These are phyloP conservation scores for Naganishia albida DNA, from an alignment of 1,284 basidiomycete genomes.

Conservation along the genomic window DNA sequence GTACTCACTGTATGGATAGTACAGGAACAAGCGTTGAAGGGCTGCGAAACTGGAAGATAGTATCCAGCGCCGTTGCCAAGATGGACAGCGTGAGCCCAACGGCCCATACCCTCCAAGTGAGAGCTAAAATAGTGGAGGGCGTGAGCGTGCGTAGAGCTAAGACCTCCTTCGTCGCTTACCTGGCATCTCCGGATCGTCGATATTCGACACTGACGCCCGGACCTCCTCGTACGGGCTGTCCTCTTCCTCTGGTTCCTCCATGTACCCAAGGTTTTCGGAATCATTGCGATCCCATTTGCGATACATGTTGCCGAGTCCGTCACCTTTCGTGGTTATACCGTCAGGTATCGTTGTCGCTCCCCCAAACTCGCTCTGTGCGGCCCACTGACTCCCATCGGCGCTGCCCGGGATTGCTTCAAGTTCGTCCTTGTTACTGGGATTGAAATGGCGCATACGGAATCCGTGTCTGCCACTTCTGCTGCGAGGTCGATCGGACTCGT, in stretches of 20 bases:
- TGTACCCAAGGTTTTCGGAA: constrained; percentile 4
- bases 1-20: constrained; percentile 67
- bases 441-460: constrained; percentile 27
- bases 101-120: constrained; percentile 86
- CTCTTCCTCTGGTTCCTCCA: constrained; percentile 62
- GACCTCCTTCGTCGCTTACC: constrained; percentile 35
- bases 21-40: constrained; percentile 83
- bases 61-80: constrained; percentile 71
- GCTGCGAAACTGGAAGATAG: constrained; percentile 89
- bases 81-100: constrained; percentile 75
- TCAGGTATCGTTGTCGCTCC: constrained; percentile 53
- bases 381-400: constrained; percentile 19
- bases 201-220: constrained; percentile 91
- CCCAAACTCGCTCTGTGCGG: constrained; percentile 44
- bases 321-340: constrained; percentile 51
- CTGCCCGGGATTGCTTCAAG: constrained; percentile 23
- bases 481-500: constrained; percentile 8
- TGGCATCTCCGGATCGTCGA: constrained; percentile 94
- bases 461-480: constrained; percentile 6
- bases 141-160: not conserved
- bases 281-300: constrained; percentile 23
- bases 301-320: constrained; percentile 42
- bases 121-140: constrained; percentile 49
- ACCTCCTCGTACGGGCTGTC: constrained; percentile 97
- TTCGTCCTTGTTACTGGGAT: constrained; percentile 11